phyloP scores from a whole-genome alignment of 108 stramenopile species.

The Conticribra weissflogii region DNA sequence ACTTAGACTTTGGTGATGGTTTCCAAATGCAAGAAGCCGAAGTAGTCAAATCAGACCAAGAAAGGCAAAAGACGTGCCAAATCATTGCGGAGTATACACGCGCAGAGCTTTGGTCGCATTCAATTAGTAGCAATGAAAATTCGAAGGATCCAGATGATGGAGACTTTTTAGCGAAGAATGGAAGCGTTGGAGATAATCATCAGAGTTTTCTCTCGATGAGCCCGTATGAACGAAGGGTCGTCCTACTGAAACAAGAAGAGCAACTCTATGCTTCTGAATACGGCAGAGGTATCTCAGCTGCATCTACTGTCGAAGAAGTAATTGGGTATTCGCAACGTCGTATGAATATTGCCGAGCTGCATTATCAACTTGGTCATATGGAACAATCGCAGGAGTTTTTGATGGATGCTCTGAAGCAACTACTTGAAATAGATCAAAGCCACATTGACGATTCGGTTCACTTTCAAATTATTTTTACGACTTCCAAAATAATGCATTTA shows the following conservation, averaged over 20 bases:
- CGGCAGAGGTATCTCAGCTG: neutral
- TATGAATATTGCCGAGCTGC: constrained; percentile 29
- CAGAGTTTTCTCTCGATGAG: neutral
- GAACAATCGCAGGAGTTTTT: constrained; percentile 28
- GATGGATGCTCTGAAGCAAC: constrained; percentile 19
- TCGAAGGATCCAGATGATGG: neutral
- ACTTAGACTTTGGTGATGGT: neutral
- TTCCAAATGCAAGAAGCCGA: constrained; percentile 25
- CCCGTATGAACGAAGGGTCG: constrained; percentile 32
- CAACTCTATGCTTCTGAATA: neutral
- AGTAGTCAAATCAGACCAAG: constrained; percentile 30
- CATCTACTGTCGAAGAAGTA: constrained; percentile 2
- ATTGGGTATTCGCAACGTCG: constrained; percentile 22
- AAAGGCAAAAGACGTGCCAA: constrained; percentile 24
- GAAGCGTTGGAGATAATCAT: neutral
- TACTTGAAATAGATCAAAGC: neutral
- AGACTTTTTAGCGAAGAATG: neutral
- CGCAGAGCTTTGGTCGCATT: constrained; percentile 31
- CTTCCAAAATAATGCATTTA: constrained; percentile 30
- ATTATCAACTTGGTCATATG: constrained; percentile 43
- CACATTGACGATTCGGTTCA: neutral
- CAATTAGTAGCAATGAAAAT: neutral
- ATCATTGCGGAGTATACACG: constrained; percentile 33
- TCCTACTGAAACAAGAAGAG: constrained; percentile 7
- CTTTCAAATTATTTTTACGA: neutral